phyloP scores from a whole-genome alignment of 495 filamentous ascomycete species.

The Cercophora sp. region DNA sequence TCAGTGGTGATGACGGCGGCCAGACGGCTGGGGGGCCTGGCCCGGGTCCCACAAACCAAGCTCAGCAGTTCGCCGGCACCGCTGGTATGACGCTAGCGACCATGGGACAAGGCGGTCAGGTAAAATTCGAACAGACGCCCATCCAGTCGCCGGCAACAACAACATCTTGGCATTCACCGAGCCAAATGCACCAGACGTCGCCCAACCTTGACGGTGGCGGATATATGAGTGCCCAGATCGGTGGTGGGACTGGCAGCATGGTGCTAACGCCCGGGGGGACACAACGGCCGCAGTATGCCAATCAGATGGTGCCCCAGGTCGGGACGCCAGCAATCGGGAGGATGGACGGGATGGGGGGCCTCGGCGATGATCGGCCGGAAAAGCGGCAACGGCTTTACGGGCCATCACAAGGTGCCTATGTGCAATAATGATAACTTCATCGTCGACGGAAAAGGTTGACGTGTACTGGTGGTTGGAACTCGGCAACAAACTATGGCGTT shows the following conservation, averaged over 20 bases:
- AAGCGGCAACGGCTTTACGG: slow-evolving; percentile 39
- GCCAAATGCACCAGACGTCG: slow-evolving; percentile 61
- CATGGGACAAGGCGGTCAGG: slow-evolving; percentile 39
- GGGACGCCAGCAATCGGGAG: slow-evolving; percentile 20
- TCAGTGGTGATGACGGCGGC: slow-evolving; percentile 10
- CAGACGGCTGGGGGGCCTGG: slow-evolving; percentile 19
- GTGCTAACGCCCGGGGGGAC: slow-evolving; percentile 43
- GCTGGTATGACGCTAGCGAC: slow-evolving; percentile 14
- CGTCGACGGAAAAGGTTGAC: no score
- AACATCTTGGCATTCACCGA: slow-evolving; percentile 70
- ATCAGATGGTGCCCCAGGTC: slow-evolving; percentile 29
- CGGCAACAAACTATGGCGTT: slow-evolving; percentile 1
- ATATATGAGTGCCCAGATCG: slow-evolving; percentile 35
- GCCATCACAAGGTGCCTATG: slow-evolving; percentile 19
- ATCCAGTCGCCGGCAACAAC: slow-evolving; percentile 69
- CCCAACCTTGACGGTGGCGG: slow-evolving; percentile 46
- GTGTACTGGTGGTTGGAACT: not conserved
- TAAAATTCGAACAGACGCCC: slow-evolving; percentile 82
- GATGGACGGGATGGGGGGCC: slow-evolving; percentile 24
- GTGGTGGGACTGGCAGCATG: slow-evolving; percentile 36
- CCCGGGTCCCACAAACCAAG: slow-evolving; percentile 32
- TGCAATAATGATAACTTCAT: slow-evolving; percentile 17
- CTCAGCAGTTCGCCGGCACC: slow-evolving; percentile 17
- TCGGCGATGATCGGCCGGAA: slow-evolving; percentile 30
- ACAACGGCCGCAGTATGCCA: slow-evolving; percentile 29